Conservation (phyloP, 371 early-diverging fungal species). For the Agmasoma carcini region DNA sequence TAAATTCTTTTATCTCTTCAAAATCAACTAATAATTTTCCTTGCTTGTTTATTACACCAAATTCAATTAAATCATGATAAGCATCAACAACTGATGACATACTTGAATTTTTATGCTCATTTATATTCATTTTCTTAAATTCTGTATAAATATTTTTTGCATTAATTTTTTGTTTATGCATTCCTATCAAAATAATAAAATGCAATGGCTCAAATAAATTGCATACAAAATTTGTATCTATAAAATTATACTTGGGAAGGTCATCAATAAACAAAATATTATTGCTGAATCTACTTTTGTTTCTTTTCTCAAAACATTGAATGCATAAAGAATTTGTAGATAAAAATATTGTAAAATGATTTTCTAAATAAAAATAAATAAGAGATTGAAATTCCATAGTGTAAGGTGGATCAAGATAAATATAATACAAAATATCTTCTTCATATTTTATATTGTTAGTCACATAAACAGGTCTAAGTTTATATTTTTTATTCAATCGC, state of each 20-base stretch:
- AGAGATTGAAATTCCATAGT: conserved; percentile 15
- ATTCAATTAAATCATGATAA: conserved; percentile 31
- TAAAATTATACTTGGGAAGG: conserved; percentile 6
- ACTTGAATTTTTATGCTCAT: conserved; percentile 19
- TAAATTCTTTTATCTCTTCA: conserved; percentile 9
- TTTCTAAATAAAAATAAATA: conserved; percentile 37
- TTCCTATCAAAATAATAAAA: conserved; percentile 16
- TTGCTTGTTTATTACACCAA: conserved; percentile 18
- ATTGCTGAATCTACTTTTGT: conserved; percentile 35
- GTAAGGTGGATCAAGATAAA: neutral
- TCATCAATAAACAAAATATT: conserved; percentile 18
- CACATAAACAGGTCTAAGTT: neutral
- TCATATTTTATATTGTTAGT: conserved; percentile 4
- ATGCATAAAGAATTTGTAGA: conserved; percentile 13
- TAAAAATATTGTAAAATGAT: conserved; percentile 14
- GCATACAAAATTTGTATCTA: conserved; percentile 1
- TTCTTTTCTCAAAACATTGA: conserved; percentile 35
- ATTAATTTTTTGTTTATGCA: conserved; percentile 10
- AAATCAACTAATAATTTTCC: conserved; percentile 28
- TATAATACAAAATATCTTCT: conserved; percentile 23
- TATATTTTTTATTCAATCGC: neutral
- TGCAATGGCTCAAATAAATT: conserved; percentile 29
- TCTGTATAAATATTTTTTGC: conserved; percentile 3
- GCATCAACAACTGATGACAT: conserved; percentile 1
- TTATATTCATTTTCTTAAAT: conserved; percentile 19